Evolutionary conservation across 2,329 filamentous ascomycete genomes (phyloP).

Genomic region (Dothistroma pini): DNA sequence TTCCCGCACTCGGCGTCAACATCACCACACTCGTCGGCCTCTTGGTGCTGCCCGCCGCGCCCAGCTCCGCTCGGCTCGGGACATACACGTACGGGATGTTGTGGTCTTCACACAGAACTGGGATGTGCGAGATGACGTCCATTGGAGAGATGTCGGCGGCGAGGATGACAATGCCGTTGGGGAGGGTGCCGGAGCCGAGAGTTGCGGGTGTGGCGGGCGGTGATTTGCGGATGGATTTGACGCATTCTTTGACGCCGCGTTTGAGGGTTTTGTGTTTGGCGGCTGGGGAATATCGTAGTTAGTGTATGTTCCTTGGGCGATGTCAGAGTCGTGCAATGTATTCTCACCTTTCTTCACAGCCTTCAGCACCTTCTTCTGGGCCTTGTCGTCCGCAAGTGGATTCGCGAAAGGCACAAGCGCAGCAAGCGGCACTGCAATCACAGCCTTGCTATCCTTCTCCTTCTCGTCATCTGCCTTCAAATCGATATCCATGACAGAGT

Average conservation of each 20-base stretch:
- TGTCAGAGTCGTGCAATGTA: neutral
- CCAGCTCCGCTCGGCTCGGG: conserved; percentile 85
- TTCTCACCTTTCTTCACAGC: conserved; percentile 57
- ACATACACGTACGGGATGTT: conserved; percentile 97
- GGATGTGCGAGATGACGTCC: conserved; percentile 98
- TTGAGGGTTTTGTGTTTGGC: conserved; percentile 94
- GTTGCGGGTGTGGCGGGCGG: conserved; percentile 62
- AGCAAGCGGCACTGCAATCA: conserved; percentile 37
- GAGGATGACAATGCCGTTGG: conserved; percentile 77
- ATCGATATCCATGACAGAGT: conserved; percentile 27
- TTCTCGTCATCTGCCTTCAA: conserved; percentile 39
- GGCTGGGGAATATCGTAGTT: conserved; percentile 51
- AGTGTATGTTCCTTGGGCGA: neutral
- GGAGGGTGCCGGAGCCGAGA: conserved; percentile 46
- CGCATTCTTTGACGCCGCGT: conserved; percentile 97
- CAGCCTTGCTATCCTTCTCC: conserved; percentile 43
- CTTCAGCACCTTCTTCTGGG: conserved; percentile 63
- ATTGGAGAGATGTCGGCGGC: conserved; percentile 97
- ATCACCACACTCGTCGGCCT: conserved; percentile 95
- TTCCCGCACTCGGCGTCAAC: conserved; percentile 55
- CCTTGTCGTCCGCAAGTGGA: conserved; percentile 76
- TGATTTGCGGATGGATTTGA: conserved; percentile 96
- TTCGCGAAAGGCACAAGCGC: conserved; percentile 80
- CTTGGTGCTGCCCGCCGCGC: conserved; percentile 91
- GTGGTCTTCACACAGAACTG: conserved; percentile 97